A percentile compares a stretch with the other conserved stretches of the same genome.
Conservation (phyloP, 352 stramenopile genomes). For the Stephanocyclus meneghinianus region DNA sequence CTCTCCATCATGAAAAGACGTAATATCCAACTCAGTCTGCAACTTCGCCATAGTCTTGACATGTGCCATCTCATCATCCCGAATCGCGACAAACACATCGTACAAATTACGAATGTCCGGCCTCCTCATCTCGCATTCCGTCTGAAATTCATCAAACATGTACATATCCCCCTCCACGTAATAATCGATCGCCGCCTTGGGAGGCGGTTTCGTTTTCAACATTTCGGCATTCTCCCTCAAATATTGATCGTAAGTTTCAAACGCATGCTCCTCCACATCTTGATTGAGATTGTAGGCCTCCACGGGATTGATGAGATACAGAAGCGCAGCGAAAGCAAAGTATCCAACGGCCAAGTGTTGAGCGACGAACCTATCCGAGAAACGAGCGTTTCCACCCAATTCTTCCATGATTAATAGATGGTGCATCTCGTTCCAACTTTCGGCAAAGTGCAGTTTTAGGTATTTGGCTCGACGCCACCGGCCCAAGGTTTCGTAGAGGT, state of each 20-base stretch:
- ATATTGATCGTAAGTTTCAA: constrained; percentile 72
- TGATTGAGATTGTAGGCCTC: constrained; percentile 80
- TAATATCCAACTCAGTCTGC: constrained; percentile 54
- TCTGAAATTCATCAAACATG: constrained; percentile 77
- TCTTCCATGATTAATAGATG: constrained; percentile 89
- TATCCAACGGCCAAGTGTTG: constrained; percentile 86
- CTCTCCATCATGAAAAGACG: constrained; percentile 44
- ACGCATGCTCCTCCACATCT: constrained; percentile 81
- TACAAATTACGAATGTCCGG: constrained; percentile 81
- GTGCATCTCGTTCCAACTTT: constrained; percentile 87
- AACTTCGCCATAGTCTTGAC: constrained; percentile 81
- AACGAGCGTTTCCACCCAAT: constrained; percentile 79
- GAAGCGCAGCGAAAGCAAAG: constrained; percentile 70
- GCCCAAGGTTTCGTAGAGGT: constrained; percentile 86
- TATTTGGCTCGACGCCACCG: constrained; percentile 52
- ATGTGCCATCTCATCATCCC: constrained; percentile 86
- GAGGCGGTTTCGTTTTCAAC: constrained; percentile 59
- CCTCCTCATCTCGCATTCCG: constrained; percentile 51
- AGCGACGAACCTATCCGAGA: constrained; percentile 81
- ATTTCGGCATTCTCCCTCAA: constrained; percentile 61
- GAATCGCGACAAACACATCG: constrained; percentile 84
- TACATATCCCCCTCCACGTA: constrained; percentile 77
- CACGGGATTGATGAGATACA: constrained; percentile 67
- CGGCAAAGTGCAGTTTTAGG: constrained; percentile 84
- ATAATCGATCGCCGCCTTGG: constrained; percentile 73